Evolutionary conservation across 768 basidiomycete species (phyloP).

Genomic region (Trametes coccinea): DNA sequence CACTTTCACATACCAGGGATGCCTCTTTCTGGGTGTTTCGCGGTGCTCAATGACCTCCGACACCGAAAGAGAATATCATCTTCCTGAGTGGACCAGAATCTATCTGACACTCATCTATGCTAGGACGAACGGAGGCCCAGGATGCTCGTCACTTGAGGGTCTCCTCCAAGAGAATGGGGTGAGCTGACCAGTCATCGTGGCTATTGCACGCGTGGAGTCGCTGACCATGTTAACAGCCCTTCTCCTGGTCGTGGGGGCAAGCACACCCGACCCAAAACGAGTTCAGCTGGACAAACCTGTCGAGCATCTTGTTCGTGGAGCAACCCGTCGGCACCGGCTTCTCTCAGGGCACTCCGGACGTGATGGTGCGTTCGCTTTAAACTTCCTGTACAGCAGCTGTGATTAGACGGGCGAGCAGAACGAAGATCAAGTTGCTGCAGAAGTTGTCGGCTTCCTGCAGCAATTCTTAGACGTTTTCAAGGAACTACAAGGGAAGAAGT

Average conservation of each 20-base stretch:
- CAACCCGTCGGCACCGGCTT: conserved; percentile 83
- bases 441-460: conserved; percentile 61
- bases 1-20: too few relatives aligned
- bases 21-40: too few relatives aligned
- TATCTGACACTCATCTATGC: not conserved
- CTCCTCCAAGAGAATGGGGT: conserved; percentile 76
- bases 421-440: conserved; percentile 57
- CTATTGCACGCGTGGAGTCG: not conserved
- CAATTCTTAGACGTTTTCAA: conserved; percentile 77
- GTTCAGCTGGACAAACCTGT: conserved; percentile 79
- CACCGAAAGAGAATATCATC: too few relatives aligned
- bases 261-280: conserved; percentile 65
- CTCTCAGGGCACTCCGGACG: conserved; percentile 68
- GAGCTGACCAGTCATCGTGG: conserved; percentile 19
- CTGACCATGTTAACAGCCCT: conserved; percentile 47
- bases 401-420: conserved; percentile 31
- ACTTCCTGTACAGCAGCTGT: not conserved
- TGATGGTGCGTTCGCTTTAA: conserved; percentile 31
- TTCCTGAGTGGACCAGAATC: too few relatives aligned
- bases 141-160: conserved; percentile 77
- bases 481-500: conserved; percentile 70
- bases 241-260: conserved; percentile 64
- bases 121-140: conserved; percentile 80
- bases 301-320: conserved; percentile 73
- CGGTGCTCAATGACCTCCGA: too few relatives aligned